These are phyloP conservation scores for Saccharomycopsis phalli DNA, from an alignment of 1,139 yeast species.

Conservation along the genomic window DNA sequence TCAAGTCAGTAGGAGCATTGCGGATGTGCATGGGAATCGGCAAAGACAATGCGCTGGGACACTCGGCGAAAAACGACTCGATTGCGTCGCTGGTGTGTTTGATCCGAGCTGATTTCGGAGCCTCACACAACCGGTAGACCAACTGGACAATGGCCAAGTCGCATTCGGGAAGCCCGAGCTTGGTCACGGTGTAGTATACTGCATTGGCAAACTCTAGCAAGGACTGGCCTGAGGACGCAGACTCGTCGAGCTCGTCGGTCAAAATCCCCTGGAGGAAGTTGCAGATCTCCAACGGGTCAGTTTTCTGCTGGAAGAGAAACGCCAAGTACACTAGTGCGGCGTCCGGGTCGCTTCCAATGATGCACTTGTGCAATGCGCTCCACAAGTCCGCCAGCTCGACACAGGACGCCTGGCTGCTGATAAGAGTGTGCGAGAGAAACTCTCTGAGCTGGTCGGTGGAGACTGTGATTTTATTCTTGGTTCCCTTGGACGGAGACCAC, in stretches of 20 bases:
- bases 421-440: constrained; percentile 11
- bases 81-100: constrained; percentile 71
- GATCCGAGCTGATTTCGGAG: constrained; percentile 77
- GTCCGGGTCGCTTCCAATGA: constrained; percentile 81
- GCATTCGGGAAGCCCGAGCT: constrained; percentile 95
- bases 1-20: constrained; percentile 86
- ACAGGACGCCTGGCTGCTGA: neutral
- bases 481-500: neutral
- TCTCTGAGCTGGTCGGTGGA: constrained; percentile 7
- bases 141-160: constrained; percentile 87
- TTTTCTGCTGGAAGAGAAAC: constrained; percentile 86
- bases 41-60: constrained; percentile 43
- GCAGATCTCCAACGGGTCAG: constrained; percentile 85
- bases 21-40: constrained; percentile 69
- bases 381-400: constrained; percentile 26
- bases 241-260: constrained; percentile 10
- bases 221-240: neutral
- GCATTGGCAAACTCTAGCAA: constrained; percentile 84
- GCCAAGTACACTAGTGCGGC: constrained; percentile 87
- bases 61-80: constrained; percentile 45
- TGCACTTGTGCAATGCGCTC: constrained; percentile 86
- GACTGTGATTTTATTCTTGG: constrained; percentile 5
- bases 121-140: constrained; percentile 77
- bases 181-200: constrained; percentile 78
- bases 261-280: constrained; percentile 16